Conservation (phyloP, 1,139 yeast species). For the Pneumocystis carinii region DNA sequence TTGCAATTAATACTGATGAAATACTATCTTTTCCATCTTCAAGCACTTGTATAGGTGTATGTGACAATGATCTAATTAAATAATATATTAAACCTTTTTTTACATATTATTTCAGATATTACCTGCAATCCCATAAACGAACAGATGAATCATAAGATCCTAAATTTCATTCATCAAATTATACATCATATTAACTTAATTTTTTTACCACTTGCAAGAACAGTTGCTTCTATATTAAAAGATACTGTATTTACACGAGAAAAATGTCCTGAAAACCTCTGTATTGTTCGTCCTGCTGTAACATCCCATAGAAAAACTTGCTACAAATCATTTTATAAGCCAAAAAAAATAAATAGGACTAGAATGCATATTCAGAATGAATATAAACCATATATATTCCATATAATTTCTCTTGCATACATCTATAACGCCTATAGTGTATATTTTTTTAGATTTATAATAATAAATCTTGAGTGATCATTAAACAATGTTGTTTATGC, state of each 20-base stretch:
- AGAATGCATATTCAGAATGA: too few relatives aligned
- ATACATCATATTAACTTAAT: not conserved
- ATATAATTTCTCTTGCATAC: too few relatives aligned
- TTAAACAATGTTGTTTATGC: too few relatives aligned
- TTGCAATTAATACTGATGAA: constrained; percentile 19
- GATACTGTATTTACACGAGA: constrained; percentile 23
- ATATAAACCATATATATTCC: too few relatives aligned
- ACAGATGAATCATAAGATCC: constrained; percentile 26
- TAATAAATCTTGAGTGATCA: too few relatives aligned
- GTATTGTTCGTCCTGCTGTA: constrained; percentile 18
- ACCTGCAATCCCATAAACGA: constrained; percentile 25
- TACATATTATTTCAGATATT: not conserved
- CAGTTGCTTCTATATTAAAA: constrained; percentile 20
- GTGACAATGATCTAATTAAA: constrained; percentile 12
- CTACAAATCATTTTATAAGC: not conserved
- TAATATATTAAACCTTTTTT: not conserved
- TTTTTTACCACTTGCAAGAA: constrained; percentile 19
- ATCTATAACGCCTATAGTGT: too few relatives aligned
- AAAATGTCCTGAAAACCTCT: constrained; percentile 23
- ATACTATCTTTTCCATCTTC: constrained; percentile 26
- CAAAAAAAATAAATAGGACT: not conserved
- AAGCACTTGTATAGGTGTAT: constrained; percentile 23
- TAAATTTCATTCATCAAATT: constrained; percentile 6
- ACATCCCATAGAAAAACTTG: constrained; percentile 25
- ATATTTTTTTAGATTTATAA: too few relatives aligned